phyloP scores from a whole-genome alignment of 176 grass and related monocot genomes.

The Dactylis glomerata region DNA sequence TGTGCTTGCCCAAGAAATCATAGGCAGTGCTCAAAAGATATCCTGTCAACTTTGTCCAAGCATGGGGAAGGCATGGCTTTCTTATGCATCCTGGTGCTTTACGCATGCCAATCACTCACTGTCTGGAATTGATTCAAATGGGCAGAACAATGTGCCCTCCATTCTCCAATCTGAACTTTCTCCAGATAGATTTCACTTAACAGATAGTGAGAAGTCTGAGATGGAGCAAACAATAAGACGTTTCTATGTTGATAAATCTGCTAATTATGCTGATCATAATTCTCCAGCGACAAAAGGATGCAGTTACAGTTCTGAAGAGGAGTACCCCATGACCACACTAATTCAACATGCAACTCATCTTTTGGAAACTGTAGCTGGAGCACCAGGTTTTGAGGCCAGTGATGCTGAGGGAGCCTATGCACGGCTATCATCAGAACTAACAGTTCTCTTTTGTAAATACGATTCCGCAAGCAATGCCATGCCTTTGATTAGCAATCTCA shows the following conservation, averaged over 20 bases:
- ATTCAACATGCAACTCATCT: constrained; percentile 54
- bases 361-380: constrained; percentile 65
- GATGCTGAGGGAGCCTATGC: constrained; percentile 59
- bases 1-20: constrained; percentile 71
- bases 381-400: constrained; percentile 67
- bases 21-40: constrained; percentile 64
- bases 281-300: constrained; percentile 23
- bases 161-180: constrained; percentile 77
- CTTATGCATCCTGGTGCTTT: constrained; percentile 98
- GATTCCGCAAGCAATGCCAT: constrained; percentile 38
- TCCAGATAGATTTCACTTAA: constrained; percentile 57
- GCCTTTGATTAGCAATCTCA: constrained; percentile 57
- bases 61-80: constrained; percentile 86
- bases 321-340: constrained; percentile 41
- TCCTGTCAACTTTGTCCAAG: constrained; percentile 75
- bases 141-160: constrained; percentile 52
- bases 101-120: constrained; percentile 57
- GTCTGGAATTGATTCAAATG: constrained; percentile 44
- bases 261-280: constrained; percentile 12
- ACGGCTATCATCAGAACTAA: constrained; percentile 67
- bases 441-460: constrained; percentile 54
- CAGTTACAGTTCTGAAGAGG: constrained; percentile 30
- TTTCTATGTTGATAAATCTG: constrained; percentile 50
- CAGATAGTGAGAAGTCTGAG: constrained; percentile 63
- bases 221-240: constrained; percentile 59